phyloP scores from a whole-genome alignment of 1,139 yeast species.

The Blastobotrys indianensis region DNA sequence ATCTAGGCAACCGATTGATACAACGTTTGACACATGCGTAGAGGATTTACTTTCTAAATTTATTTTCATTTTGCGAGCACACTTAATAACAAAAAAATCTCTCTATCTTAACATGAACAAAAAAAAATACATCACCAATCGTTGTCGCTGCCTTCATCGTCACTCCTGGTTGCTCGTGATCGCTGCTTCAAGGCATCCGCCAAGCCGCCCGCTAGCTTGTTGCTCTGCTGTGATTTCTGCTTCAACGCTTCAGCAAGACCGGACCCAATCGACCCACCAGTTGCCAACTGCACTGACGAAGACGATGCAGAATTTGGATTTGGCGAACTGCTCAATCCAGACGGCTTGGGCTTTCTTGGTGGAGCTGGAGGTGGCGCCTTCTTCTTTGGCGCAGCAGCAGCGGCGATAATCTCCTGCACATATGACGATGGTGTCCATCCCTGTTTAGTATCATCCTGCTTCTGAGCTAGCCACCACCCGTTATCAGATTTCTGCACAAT shows the following conservation, averaged over 20 bases:
- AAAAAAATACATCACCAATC: slow-evolving; percentile 33
- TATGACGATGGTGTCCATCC: slow-evolving; percentile 99
- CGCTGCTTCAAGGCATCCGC: slow-evolving; percentile 87
- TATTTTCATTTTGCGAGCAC: not conserved
- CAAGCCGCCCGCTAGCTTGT: slow-evolving; percentile 72
- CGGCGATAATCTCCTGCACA: slow-evolving; percentile 50
- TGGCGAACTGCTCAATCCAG: slow-evolving; percentile 23
- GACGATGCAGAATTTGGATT: slow-evolving; percentile 20
- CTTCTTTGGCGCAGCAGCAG: slow-evolving; percentile 18
- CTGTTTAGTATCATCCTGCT: slow-evolving; percentile 65
- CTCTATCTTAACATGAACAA: not conserved
- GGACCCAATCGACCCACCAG: slow-evolving; percentile 41
- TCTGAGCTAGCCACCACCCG: slow-evolving; percentile 86
- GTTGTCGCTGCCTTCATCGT: slow-evolving; percentile 59
- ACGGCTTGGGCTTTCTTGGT: slow-evolving; percentile 25
- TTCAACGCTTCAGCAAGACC: slow-evolving; percentile 72
- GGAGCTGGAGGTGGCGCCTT: slow-evolving; percentile 32
- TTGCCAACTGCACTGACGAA: slow-evolving; percentile 5
- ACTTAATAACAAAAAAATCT: not conserved
- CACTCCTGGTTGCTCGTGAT: slow-evolving; percentile 77
- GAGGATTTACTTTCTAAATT: not conserved
- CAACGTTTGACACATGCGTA: slow-evolving; percentile 10
- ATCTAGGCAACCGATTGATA: slow-evolving; percentile 16
- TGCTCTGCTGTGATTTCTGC: slow-evolving; percentile 57
- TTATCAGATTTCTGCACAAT: slow-evolving; percentile 64